These are phyloP conservation scores for Zarea fungicola DNA, from an alignment of 2,329 filamentous ascomycete species.

Conservation along the genomic window DNA sequence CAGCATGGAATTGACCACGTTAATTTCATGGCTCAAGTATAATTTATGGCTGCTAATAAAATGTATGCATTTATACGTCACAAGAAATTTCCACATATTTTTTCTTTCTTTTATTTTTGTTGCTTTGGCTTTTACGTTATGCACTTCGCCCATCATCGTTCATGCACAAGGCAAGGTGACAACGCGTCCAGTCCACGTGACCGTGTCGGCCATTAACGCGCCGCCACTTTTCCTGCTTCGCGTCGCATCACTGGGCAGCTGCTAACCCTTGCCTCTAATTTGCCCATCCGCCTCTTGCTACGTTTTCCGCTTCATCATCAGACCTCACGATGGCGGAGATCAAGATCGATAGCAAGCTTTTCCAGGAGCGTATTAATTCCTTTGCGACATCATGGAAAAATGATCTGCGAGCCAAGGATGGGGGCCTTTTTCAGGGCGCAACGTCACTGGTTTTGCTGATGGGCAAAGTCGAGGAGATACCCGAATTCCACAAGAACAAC, in stretches of 20 bases:
- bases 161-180: too few species aligned
- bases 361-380: slow-evolving; percentile 86
- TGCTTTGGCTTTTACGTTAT: background rate
- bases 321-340: slow-evolving; percentile 66
- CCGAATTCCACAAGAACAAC: slow-evolving; percentile 91
- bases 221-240: slow-evolving; percentile 33
- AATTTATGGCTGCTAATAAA: too few species aligned
- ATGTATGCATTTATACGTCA: too few species aligned
- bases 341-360: slow-evolving; percentile 88
- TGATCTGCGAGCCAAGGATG: slow-evolving; percentile 83
- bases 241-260: slow-evolving; percentile 25
- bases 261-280: slow-evolving; percentile 21
- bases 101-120: background rate
- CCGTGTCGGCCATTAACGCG: slow-evolving; percentile 35
- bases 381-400: slow-evolving; percentile 92
- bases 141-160: background rate
- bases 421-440: slow-evolving; percentile 75
- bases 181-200: slow-evolving; percentile 31
- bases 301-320: slow-evolving; percentile 22
- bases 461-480: slow-evolving; percentile 88
- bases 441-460: slow-evolving; percentile 85
- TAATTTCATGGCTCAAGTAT: too few species aligned
- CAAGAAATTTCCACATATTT: background rate
- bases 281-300: slow-evolving; percentile 21
- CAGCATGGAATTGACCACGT: too few species aligned